Base-by-base conservation (phyloP, 495 filamentous ascomycete genomes). In the Beverwykella pulmonaria region DNA sequence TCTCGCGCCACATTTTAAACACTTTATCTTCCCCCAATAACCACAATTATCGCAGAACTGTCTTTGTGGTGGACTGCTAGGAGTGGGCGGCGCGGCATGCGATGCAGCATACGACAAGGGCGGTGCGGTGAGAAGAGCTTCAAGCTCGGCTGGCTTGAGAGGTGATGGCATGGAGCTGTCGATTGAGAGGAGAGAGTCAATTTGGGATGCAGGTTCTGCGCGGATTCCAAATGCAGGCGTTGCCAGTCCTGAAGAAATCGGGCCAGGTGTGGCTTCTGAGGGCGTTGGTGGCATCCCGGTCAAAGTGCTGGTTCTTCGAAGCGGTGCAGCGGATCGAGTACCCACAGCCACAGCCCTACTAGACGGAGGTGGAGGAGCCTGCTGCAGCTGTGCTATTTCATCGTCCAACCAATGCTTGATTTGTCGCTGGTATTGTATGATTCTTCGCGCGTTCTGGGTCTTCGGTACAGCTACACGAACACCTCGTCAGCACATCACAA, bases 31-130 rank as follows among this genome's bases (percentile, higher is more conserved):
- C 1, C 92, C 92, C 92, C 93, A 97, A 76, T 94, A 96, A 30
- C 92, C 92, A 77, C 92, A 97, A 55, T 93, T 87, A 72, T 89
- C 90, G 78, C 92, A 97, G 73, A 97, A 97, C 26, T 75, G 73
- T 55, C 92, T 81, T 48, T 72, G 73, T 56, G 81, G 78, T n/a
- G 90, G 86, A 54, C 69, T 70, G 47, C 69, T 72, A 4, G 79
- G 70, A 0, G 79, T 65, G 1, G 84, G 79, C 61, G 86, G 85
- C 12, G 77, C 79, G 0, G 83, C 87, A n/a, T 89, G 81, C 26
- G 92, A 87, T 29, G 89, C 90, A 55, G 85, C 83, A 75, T 96
- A 96, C n/a, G 83, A 86, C 29, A 97, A 77, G 22, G 92, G 89
- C 26, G 90, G 89, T 39, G 86, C 87, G 0, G 85, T 76, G 8